Base-by-base conservation (phyloP, 257 asterid genomes). In the Solanum ossicruentum region DNA sequence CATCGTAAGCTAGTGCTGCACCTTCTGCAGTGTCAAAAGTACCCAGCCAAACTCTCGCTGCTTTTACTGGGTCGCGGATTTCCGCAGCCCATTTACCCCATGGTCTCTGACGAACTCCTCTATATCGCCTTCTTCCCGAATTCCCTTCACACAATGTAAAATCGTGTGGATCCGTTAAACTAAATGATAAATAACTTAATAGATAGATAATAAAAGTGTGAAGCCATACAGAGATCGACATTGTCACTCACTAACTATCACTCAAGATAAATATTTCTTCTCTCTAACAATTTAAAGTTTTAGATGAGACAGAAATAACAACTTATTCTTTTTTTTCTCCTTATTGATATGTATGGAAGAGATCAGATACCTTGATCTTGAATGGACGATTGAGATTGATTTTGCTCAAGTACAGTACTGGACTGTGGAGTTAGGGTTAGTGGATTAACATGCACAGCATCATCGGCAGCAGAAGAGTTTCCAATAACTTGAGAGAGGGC, bases 81-180 rank as follows among this genome's bases (percentile, higher is more conserved):
- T 95, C 98, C 0, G 98, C 97, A 0, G 98, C 98, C 98, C 98
- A 95, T 81, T 95, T 95, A 0, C 98, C 98, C 98, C 98, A 95
- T 23, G 98, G 98, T 47, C 98, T 89, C 75, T 92, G 98, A 57
- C 98, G 83, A 6, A 95, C 98, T 11, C 98, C 98, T 85, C 98
- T 87, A 83, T 93, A 95, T 86, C 93, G 93, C 79, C 95, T 91
- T 86, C 88, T 91, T 85, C 90, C 89, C 36, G 88, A 87, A 78
- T 80, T 88, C 84, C 88, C 91, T 89, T 58, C 65, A 21, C 23
- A 41, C 32, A 28, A 28, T 28, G 36, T 13, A 36, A 36, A 36
- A 36, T 36, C 41, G 6, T 36, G 39, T 36, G 39, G 39, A 36
- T 36, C 39, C 39, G 6, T 36, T 36, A 36, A 36, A 36, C 3